Evolutionary conservation across 2,329 filamentous ascomycete species (phyloP), one percentile per base, ranked within the genome.

Genomic region (Penicillium sp.): DNA sequence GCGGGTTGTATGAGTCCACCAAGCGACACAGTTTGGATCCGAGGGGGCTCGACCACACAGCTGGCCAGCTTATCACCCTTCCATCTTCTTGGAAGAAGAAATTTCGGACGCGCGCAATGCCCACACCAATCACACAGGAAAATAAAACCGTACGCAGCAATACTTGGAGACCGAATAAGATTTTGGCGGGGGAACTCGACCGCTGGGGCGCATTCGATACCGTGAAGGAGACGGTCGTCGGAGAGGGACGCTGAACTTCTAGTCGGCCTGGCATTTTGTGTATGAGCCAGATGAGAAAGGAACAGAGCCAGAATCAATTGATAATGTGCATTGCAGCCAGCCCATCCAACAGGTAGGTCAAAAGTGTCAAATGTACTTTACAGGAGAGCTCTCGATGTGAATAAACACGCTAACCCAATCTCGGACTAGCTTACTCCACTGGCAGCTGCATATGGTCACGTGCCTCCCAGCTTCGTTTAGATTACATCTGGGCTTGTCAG

Each of bases 161-260:
- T 43, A 79, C 57, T 38, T 72, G 65, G 29, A 75, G 48, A 53
- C 69, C 66, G 57, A 72, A 74, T 6, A 72, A 57, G 41, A 74
- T 50, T 49, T 69, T 72, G 12, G 76, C 71, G 13, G 74, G 62
- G 29, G 77, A 61, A 15, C 73, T 77, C 9, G 66, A 67, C 32
- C 69, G 70, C 12, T 68, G 63, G 12, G 86, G 81, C 39, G 82
- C 81, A 51, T 90, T 96, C 32, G 90, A 93, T 49, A 96, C 87
- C 28, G 86, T 94, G 76, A 91, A 97, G 58, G 87, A 85, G 65
- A 87, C 83, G n/a, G 93, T 95, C 3, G 89, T 94, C 41, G 88
- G 84, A 22, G 93, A 90, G 43, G 87, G 86, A 54, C 69, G 69
- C 46, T 65, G 63, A 38, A 66, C 53, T 38, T 60, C 63, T 28